Evolutionary conservation across 2,329 filamentous ascomycete species (phyloP), one percentile per base, ranked within the genome.

Genomic region (Ophiostoma populinum): DNA sequence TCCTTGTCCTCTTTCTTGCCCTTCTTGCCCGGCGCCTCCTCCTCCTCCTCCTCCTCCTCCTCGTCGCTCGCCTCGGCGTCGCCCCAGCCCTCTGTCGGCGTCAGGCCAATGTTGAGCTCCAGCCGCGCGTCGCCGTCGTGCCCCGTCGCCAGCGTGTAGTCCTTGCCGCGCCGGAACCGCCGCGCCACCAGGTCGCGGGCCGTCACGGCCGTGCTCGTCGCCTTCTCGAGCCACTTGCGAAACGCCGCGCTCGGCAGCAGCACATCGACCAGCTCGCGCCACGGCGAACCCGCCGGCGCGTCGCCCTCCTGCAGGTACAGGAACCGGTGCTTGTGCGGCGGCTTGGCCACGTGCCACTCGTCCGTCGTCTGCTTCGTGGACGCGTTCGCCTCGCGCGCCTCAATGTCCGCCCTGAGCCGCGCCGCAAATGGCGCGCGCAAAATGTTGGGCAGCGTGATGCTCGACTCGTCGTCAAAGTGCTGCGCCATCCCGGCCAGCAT

Each of bases 301-400:
- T 56, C 55, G 33, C 49, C 63, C 44, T 57, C 60, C 45, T 83
- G 74, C 40, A 81, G 68, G 55, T 90, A 98, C 2, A 93, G 63
- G 53, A 79, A 98, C 11, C 86, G 80, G 51, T 94, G 85, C 60
- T 98, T 98, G 59, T 98, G 86, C 1, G 90, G 90, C 25, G 90
- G 90, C 21, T 72, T 69, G 6, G 90, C 81, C 7, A 92, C 78
- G 41, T 66, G 70, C 80, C 81, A 90, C 27, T 61, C 68, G 42
- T 58, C 58, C 30, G 62, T 62, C 19, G 47, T 76, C 70, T n/a
- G 9, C 24, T 13, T 17, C n/a, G 17, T 17, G 6, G 27, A 22
- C 7, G 11, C 25, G 22, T 59, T 51, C 37, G 57, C 58, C 48
- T 86, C 78, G 46, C 76, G 65, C 1, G 64, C 62, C 43, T 76